Evolutionary conservation across 1,284 basidiomycete species (phyloP), one percentile per base, ranked within the genome.

Genomic region (Singerocomus inundabilis): DNA sequence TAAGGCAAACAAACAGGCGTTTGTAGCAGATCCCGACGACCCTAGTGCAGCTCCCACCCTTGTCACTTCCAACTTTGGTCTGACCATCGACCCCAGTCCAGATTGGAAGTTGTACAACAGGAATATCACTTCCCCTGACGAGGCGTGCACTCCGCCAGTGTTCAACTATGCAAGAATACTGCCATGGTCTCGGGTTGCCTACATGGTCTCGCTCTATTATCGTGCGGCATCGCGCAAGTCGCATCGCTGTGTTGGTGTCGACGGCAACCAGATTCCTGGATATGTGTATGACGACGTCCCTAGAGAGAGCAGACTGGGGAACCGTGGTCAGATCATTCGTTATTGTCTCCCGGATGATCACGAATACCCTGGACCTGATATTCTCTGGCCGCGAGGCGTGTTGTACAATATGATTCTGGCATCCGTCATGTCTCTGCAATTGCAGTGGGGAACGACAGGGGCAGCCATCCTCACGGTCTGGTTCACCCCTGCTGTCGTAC

Each of bases 381-480:
- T 60, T 49, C 57, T 54, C 28, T 69, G 63, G 64, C 66, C 62
- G 9, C 58, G 52, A 1, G 62, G 61, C 6, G 54, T 71, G 1
- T 49, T 69, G 13, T 53, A 49, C 3, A 67, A 72, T 29, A 68
- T 73, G 47, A 39, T 66, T 10, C 31, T 71, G 1, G 71, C 73
- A 8, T 70, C 72, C 1, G 6, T 64, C 1, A 51, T 69, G 21
- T 64, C 70, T 4, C 45, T 74, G 6, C 48, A 52, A 1, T 52
- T 76, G 26, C 72, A 74, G 44, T 77, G 74, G 73, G 67, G 67
- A 0, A 75, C 74, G 1, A 64, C 68, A 0, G 58, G 63, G 3
- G 66, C 69, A 3, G 70, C 70, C 1, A 29, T 75, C 25, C 57
- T 76, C 5, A 58, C 62, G 1, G 57, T 62, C 9, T 72, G 60